Conservation (phyloP, 78 protist genomes). For the Dictyostelium purpureum region DNA sequence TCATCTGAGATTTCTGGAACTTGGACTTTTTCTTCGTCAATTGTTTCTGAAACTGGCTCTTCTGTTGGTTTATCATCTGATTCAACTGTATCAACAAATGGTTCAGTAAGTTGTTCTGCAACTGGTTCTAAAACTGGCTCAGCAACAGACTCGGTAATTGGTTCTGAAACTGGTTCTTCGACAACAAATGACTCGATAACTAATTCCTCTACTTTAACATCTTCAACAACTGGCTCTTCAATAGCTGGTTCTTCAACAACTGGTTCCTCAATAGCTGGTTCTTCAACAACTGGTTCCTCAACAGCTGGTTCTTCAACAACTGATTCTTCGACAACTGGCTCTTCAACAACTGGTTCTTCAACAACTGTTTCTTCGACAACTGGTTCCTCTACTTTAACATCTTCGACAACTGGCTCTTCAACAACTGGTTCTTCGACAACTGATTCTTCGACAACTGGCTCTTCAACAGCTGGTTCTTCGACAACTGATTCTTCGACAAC, state of each 20-base stretch:
- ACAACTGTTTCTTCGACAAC: neutral
- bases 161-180: neutral
- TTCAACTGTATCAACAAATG: neutral
- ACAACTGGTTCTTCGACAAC: neutral
- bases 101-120: neutral
- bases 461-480: neutral
- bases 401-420: neutral
- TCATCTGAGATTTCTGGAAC: no score
- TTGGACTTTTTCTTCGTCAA: no score
- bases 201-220: neutral
- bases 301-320: neutral
- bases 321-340: no score
- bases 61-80: neutral
- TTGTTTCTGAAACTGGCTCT: neutral
- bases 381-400: neutral
- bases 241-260: conserved; percentile 20
- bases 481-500: neutral
- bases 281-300: neutral
- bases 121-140: neutral
- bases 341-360: neutral
- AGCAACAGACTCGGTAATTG: neutral
- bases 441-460: neutral
- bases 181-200: neutral
- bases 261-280: neutral
- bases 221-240: conserved; percentile 14